Percentiles rank a stretch among this genome's conserved stretches.
Conservation (phyloP, 2,329 filamentous ascomycete genomes). For the Metarhizium sp. region DNA sequence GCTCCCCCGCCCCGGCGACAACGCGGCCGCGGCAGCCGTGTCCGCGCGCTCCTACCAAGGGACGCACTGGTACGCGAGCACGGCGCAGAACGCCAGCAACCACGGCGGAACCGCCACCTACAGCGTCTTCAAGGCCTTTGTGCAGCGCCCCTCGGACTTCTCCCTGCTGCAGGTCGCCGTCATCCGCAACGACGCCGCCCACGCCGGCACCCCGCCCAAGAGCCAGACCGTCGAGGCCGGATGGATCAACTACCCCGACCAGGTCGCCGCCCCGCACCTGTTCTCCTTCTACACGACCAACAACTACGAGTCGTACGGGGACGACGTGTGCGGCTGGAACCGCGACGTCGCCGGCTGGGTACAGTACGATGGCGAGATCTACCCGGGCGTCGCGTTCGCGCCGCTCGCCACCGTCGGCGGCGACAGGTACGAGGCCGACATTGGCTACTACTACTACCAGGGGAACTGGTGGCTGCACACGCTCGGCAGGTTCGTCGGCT, state of each 20-base stretch:
- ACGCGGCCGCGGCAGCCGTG: neutral
- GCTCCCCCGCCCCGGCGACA: conserved; percentile 1
- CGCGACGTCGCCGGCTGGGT: conserved; percentile 12
- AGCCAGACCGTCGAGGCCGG: conserved; percentile 13
- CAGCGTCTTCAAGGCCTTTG: conserved; percentile 11
- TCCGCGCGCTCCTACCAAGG: conserved; percentile 5
- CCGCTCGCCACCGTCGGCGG: conserved; percentile 10
- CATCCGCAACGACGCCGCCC: conserved; percentile 6
- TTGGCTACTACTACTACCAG: conserved; percentile 6
- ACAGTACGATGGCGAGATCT: conserved; percentile 9
- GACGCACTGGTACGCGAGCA: conserved; percentile 12
- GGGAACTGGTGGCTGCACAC: conserved; percentile 14
- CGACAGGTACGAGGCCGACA: conserved; percentile 8
- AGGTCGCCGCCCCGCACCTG: conserved; percentile 7
- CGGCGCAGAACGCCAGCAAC: conserved; percentile 5
- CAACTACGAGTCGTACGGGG: conserved; percentile 8
- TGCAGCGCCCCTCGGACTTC: conserved; percentile 9
- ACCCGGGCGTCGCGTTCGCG: conserved; percentile 9
- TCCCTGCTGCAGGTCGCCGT: conserved; percentile 13
- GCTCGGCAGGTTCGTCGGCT: conserved; percentile 10
- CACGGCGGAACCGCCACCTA: conserved; percentile 10
- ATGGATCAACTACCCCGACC: conserved; percentile 12
- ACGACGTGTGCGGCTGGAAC: conserved; percentile 12
- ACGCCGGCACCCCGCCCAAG: conserved; percentile 4
- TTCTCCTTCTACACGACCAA: conserved; percentile 14